A percentile compares a stretch with the other conserved stretches of the same genome.
phyloP scores from a whole-genome alignment of 2,329 filamentous ascomycete species.

The Epichloe sibirici region DNA sequence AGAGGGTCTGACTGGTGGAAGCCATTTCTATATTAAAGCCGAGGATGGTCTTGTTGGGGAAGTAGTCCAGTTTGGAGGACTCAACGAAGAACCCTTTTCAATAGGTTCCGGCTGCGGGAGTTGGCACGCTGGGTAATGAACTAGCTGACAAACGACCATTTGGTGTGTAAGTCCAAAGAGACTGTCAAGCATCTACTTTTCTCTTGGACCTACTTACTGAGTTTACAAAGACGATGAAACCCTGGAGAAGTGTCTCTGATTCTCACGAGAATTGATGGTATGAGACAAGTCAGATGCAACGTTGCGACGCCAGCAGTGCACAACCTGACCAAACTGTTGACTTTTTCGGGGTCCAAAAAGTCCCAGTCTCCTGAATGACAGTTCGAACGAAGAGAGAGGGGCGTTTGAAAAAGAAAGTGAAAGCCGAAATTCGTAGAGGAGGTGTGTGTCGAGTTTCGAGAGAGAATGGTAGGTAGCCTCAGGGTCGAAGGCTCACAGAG shows the following conservation, averaged over 20 bases:
- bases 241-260: neutral
- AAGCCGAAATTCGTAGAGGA: neutral
- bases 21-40: constrained; percentile 14
- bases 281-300: neutral
- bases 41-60: neutral
- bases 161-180: constrained; percentile 1
- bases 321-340: too few species aligned
- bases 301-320: too few species aligned
- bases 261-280: neutral
- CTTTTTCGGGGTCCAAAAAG: neutral
- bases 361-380: neutral
- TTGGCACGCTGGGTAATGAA: neutral
- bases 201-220: neutral
- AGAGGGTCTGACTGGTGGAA: constrained; percentile 6
- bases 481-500: neutral
- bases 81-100: constrained; percentile 4
- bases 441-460: neutral
- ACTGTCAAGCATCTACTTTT: neutral
- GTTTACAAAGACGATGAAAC: neutral
- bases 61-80: neutral
- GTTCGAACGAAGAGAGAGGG: neutral
- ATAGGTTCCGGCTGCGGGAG: neutral
- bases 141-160: neutral
- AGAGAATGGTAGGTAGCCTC: neutral
- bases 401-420: neutral